A percentile compares a stretch with the other conserved stretches of the same genome.
Conservation (phyloP, 169 alveolate genomes). For the Babesia caballi region DNA sequence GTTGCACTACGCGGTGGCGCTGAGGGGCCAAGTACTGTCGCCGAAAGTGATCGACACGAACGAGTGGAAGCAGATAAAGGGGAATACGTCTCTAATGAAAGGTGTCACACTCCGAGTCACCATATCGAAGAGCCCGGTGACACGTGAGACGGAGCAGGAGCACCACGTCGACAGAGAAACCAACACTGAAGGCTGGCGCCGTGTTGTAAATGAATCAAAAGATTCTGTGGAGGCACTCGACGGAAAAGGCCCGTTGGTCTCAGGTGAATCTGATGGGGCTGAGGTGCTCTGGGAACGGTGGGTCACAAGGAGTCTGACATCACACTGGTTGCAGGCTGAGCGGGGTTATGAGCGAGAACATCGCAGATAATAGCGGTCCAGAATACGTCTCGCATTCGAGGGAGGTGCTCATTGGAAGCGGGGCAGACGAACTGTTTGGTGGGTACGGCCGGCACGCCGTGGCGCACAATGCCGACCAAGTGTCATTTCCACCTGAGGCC, state of each 20-base stretch:
- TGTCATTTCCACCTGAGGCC: constrained; percentile 1
- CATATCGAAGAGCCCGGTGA: background rate
- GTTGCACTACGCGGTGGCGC: constrained; percentile 64
- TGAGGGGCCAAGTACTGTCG: constrained; percentile 46
- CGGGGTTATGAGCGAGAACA: background rate
- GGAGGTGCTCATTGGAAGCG: constrained; percentile 71
- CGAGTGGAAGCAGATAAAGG: constrained; percentile 62
- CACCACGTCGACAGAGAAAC: too few relatives aligned
- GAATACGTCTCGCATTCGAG: constrained; percentile 1
- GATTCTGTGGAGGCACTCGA: background rate
- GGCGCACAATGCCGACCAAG: background rate
- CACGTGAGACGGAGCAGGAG: background rate
- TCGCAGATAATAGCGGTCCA: background rate
- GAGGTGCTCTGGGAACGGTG: background rate
- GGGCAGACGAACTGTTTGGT: constrained; percentile 77
- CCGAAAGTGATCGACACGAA: constrained; percentile 33
- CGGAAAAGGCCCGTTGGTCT: background rate
- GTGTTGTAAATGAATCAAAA: background rate
- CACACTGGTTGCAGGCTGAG: background rate
- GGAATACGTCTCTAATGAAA: constrained; percentile 12
- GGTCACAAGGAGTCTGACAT: background rate
- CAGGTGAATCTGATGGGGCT: background rate
- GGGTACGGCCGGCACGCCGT: constrained; percentile 74
- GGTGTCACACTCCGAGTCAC: constrained; percentile 52
- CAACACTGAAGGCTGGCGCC: background rate